A percentile compares a stretch with the other conserved stretches of the same genome.
phyloP scores from a whole-genome alignment of 2,329 filamentous ascomycete species.

The Nectriaceae sp. region DNA sequence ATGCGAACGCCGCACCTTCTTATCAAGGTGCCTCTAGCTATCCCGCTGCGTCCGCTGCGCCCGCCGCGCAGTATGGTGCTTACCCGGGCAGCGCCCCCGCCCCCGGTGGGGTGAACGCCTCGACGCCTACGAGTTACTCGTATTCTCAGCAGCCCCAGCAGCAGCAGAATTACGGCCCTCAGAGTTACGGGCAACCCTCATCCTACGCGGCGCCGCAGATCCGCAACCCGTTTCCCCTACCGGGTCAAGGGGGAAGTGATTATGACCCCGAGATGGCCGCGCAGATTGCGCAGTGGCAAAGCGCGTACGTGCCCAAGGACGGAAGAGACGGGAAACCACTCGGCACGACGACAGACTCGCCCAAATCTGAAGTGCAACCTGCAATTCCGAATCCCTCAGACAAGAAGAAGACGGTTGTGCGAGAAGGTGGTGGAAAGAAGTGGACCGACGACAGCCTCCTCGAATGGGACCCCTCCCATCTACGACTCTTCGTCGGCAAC shows the following conservation, averaged over 20 bases:
- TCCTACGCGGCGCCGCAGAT: constrained; percentile 67
- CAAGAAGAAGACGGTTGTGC: constrained; percentile 83
- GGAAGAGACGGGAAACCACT: constrained; percentile 35
- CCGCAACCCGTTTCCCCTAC: constrained; percentile 77
- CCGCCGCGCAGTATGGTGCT: constrained; percentile 47
- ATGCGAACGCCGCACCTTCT: constrained; percentile 32
- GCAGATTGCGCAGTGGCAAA: constrained; percentile 94
- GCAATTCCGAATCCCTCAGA: constrained; percentile 45
- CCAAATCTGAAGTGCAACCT: constrained; percentile 39
- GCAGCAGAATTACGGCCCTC: constrained; percentile 26
- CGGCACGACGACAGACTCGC: constrained; percentile 28
- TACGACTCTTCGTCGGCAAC: constrained; percentile 95
- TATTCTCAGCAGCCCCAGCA: constrained; percentile 28
- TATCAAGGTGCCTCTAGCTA: constrained; percentile 35
- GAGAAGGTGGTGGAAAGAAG: constrained; percentile 85
- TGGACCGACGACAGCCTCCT: constrained; percentile 89
- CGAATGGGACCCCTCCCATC: constrained; percentile 94
- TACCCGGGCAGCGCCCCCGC: constrained; percentile 32
- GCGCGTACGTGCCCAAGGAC: constrained; percentile 69
- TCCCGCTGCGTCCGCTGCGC: constrained; percentile 34
- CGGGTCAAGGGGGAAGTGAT: constrained; percentile 48
- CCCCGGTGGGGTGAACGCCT: constrained; percentile 28
- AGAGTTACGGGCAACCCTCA: constrained; percentile 40
- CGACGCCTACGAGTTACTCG: constrained; percentile 21
- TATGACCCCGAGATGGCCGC: constrained; percentile 82